Evolutionary conservation across 163 green algal species (phyloP).

Genomic region (Prototheca wickerhamii): DNA sequence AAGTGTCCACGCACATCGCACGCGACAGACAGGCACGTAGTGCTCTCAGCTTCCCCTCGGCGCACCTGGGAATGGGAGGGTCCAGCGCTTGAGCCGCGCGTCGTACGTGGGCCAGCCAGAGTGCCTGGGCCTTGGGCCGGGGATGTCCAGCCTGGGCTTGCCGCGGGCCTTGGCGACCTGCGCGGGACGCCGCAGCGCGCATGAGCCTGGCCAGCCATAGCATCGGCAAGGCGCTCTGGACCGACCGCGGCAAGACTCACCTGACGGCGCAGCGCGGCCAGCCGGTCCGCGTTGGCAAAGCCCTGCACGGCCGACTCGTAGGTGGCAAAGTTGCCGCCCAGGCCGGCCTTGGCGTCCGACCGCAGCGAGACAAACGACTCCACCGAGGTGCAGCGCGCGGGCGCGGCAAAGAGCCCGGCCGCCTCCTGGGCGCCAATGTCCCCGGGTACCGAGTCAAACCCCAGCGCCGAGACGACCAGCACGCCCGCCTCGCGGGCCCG

Average conservation of each 20-base stretch:
- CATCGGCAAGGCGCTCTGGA: no score
- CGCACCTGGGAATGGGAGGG: constrained; percentile 35
- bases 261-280: constrained; percentile 34
- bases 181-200: neutral
- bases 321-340: constrained; percentile 31
- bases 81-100: constrained; percentile 8
- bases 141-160: constrained; percentile 20
- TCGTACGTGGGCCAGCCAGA: constrained; percentile 10
- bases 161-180: neutral
- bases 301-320: constrained; percentile 53
- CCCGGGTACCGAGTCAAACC: constrained; percentile 63
- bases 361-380: constrained; percentile 35
- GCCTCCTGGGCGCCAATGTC: constrained; percentile 17
- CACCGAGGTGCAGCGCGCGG: constrained; percentile 23
- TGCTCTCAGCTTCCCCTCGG: neutral
- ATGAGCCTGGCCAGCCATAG: no score
- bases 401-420: constrained; percentile 19
- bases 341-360: constrained; percentile 7
- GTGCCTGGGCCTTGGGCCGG: constrained; percentile 11
- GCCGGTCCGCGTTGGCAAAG: constrained; percentile 30
- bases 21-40: no score
- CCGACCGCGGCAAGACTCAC: no score
- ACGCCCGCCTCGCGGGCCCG: constrained; percentile 26
- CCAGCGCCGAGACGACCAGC: constrained; percentile 51
- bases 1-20: neutral